A percentile compares a stretch with the other conserved stretches of the same genome.
Conservation (phyloP, 805 yeast genomes). For the Nadsonia fulvescens region DNA sequence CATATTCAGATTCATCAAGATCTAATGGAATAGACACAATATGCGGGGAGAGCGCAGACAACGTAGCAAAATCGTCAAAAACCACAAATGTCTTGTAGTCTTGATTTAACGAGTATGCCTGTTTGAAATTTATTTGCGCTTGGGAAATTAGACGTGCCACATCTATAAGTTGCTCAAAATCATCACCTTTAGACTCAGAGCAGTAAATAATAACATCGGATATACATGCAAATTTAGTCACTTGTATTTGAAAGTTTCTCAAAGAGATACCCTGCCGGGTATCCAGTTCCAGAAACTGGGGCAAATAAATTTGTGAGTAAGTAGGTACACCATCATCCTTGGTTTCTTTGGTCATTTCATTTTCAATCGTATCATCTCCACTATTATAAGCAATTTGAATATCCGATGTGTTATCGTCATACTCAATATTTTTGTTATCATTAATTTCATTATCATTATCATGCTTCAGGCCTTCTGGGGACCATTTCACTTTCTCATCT, state of each 20-base stretch:
- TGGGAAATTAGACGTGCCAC: constrained; percentile 9
- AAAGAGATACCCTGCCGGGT: constrained; percentile 59
- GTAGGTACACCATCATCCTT: constrained; percentile 5
- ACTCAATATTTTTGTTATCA: constrained; percentile 1
- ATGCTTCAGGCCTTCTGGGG: too few species aligned
- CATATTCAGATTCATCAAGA: constrained; percentile 6
- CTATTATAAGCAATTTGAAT: constrained; percentile 4
- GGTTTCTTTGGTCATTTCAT: constrained; percentile 8
- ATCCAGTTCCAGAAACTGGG: constrained; percentile 40
- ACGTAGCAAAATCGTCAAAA: constrained; percentile 8
- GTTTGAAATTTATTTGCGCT: constrained; percentile 9
- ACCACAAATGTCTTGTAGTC: constrained; percentile 11
- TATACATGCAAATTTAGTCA: constrained; percentile 55
- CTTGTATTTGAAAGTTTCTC: constrained; percentile 75
- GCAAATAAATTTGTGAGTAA: constrained; percentile 19
- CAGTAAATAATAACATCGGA: constrained; percentile 69
- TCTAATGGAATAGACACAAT: constrained; percentile 12
- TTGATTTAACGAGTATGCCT: constrained; percentile 4
- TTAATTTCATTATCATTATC: constrained; percentile 1
- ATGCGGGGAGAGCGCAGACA: constrained; percentile 11
- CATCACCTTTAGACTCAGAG: constrained; percentile 25
- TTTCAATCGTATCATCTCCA: constrained; percentile 11
- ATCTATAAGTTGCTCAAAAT: constrained; percentile 6
- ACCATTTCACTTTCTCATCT: constrained; percentile 2
- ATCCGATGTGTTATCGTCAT: constrained; percentile 3